These are phyloP conservation scores for Lasiodiplodia hormozganensis DNA, from an alignment of 2,329 filamentous ascomycete species.

Conservation along the genomic window DNA sequence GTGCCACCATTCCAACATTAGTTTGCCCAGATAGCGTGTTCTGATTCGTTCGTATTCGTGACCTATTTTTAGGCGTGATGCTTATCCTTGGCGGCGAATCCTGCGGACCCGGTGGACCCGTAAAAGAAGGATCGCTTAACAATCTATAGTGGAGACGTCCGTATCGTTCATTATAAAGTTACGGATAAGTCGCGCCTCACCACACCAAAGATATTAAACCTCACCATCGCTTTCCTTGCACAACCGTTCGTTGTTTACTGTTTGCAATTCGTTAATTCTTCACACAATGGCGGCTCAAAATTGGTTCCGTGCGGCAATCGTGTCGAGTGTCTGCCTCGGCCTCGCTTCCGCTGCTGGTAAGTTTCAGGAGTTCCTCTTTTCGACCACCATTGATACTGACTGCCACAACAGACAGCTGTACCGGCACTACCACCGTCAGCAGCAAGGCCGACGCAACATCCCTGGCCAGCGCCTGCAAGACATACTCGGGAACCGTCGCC, in stretches of 20 bases:
- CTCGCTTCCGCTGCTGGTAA: conserved; percentile 5
- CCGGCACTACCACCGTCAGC: conserved; percentile 13
- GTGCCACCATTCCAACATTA: conserved; percentile 10
- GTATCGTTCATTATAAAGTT: conserved; percentile 14
- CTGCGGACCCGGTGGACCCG: not conserved
- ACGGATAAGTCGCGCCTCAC: not conserved
- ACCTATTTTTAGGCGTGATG: conserved; percentile 3
- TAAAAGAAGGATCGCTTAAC: conserved; percentile 6
- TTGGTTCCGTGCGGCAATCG: conserved; percentile 2
- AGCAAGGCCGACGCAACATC: conserved; percentile 9
- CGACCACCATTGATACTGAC: not conserved
- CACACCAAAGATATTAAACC: not conserved
- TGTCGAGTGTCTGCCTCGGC: conserved; percentile 14
- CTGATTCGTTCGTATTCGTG: conserved; percentile 5
- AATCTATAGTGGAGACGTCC: conserved; percentile 15
- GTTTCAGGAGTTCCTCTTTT: not conserved
- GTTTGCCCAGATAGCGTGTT: not conserved
- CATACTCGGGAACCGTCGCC: conserved; percentile 10
- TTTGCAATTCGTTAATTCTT: not conserved
- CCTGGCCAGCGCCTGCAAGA: conserved; percentile 10
- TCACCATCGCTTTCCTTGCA: conserved; percentile 1
- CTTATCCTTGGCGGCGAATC: conserved; percentile 13
- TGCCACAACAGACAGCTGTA: conserved; percentile 4
- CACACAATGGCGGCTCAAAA: not conserved
- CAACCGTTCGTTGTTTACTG: conserved; percentile 1